Conservation (phyloP, 148 eudicot genomes). For the Cornus suecica region DNA sequence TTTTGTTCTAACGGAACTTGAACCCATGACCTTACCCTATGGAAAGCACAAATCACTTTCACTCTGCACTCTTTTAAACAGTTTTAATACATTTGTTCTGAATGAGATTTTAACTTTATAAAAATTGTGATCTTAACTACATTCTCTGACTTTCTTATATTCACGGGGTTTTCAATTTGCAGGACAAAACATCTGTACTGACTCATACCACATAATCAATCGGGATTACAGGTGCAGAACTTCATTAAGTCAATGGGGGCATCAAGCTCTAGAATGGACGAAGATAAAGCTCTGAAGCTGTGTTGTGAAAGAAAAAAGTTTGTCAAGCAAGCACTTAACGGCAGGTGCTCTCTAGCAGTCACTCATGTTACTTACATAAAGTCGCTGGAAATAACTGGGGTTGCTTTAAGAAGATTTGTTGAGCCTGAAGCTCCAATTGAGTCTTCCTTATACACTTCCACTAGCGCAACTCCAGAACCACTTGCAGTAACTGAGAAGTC, state of each 20-base stretch:
- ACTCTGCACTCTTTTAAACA: background rate
- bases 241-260: slow-evolving; percentile 56
- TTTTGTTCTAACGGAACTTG: no score
- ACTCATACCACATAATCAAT: background rate
- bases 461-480: slow-evolving; percentile 63
- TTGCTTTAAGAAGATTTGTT: slow-evolving; percentile 66
- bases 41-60: no score
- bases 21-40: no score
- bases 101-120: background rate
- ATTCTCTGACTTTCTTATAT: slow-evolving; percentile 5
- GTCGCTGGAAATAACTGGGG: slow-evolving; percentile 61
- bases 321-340: slow-evolving; percentile 86
- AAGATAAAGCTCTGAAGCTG: slow-evolving; percentile 76
- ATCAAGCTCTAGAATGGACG: slow-evolving; percentile 70
- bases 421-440: slow-evolving; percentile 59
- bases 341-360: slow-evolving; percentile 83
- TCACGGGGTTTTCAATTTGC: background rate
- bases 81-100: background rate
- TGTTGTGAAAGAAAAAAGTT: slow-evolving; percentile 88
- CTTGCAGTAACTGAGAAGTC: slow-evolving; percentile 54
- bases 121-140: background rate
- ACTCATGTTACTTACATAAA: slow-evolving; percentile 73
- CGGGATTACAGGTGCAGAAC: background rate
- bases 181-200: slow-evolving; percentile 14
- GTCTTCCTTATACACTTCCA: slow-evolving; percentile 55